Conservation (phyloP, 345 rosid genomes). For the Salix brachista region DNA sequence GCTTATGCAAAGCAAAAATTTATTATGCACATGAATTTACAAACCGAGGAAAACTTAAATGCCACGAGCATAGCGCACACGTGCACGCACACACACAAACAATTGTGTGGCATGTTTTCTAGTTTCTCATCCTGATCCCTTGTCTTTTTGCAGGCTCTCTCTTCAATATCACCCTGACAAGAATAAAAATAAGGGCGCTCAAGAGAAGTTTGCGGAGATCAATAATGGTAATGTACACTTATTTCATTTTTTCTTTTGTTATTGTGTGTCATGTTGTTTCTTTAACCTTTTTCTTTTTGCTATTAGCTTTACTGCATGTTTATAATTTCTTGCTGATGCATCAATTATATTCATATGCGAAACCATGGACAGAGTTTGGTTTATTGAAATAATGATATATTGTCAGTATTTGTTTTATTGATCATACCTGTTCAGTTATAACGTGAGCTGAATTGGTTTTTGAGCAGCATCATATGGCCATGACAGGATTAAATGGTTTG, state of each 20-base stretch:
- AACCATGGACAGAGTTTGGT: neutral
- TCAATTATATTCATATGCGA: neutral
- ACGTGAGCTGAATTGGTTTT: neutral
- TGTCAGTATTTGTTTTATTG: neutral
- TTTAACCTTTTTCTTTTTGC: neutral
- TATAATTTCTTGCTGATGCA: neutral
- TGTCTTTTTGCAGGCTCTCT: constrained; percentile 55
- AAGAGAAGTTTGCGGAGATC: constrained; percentile 83
- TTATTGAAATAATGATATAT: neutral
- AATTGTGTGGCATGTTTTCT: neutral
- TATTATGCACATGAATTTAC: too few relatives aligned
- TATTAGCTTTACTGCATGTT: neutral
- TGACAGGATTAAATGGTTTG: neutral
- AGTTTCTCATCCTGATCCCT: neutral
- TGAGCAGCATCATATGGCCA: neutral
- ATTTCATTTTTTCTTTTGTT: neutral
- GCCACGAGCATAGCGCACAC: neutral
- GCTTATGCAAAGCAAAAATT: too few relatives aligned
- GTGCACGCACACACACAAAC: neutral
- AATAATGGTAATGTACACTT: constrained; percentile 59
- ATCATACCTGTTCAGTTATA: neutral
- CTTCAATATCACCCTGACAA: constrained; percentile 88
- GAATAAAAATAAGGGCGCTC: constrained; percentile 80
- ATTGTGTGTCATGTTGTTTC: neutral
- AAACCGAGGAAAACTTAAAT: too few relatives aligned